phyloP scores from a whole-genome alignment of 2,329 filamentous ascomycete genomes.

The Torrubiella hemipterigena region DNA sequence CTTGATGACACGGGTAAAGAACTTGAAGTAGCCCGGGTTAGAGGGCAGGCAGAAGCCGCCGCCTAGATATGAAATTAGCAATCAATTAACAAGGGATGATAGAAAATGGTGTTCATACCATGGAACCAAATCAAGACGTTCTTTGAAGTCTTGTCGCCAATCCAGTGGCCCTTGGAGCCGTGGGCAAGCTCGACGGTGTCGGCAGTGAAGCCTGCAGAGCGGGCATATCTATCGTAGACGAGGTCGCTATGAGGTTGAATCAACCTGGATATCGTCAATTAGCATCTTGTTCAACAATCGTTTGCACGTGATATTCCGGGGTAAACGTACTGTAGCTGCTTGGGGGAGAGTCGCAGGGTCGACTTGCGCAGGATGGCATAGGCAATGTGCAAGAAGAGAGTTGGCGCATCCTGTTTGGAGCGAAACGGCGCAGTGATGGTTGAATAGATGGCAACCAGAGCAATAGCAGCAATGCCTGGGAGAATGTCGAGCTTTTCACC shows the following conservation, averaged over 20 bases:
- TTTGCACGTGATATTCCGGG: too few species aligned
- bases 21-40: conserved; percentile 10
- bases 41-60: conserved; percentile 12
- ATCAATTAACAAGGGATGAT: background rate
- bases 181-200: conserved; percentile 10
- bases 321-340: conserved; percentile 10
- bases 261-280: conserved; percentile 3
- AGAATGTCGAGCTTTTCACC: conserved; percentile 10
- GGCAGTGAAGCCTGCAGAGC: conserved; percentile 5
- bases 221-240: conserved; percentile 10
- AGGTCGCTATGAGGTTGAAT: conserved; percentile 9
- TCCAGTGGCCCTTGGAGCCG: conserved; percentile 11
- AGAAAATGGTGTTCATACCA: conserved; percentile 6
- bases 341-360: conserved; percentile 8
- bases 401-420: conserved; percentile 8
- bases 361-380: conserved; percentile 10
- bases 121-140: conserved; percentile 13
- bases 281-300: too few species aligned
- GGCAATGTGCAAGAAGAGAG: conserved; percentile 10
- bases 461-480: conserved; percentile 8
- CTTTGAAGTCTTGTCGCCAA: conserved; percentile 10
- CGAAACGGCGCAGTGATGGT: conserved; percentile 8
- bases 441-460: conserved; percentile 5
- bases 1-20: conserved; percentile 8
- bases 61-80: conserved; percentile 4